Percentiles rank a stretch among this genome's conserved stretches.
These are phyloP conservation scores for Globisporangium alternatum DNA, from an alignment of 352 stramenopile species.

Conservation along the genomic window DNA sequence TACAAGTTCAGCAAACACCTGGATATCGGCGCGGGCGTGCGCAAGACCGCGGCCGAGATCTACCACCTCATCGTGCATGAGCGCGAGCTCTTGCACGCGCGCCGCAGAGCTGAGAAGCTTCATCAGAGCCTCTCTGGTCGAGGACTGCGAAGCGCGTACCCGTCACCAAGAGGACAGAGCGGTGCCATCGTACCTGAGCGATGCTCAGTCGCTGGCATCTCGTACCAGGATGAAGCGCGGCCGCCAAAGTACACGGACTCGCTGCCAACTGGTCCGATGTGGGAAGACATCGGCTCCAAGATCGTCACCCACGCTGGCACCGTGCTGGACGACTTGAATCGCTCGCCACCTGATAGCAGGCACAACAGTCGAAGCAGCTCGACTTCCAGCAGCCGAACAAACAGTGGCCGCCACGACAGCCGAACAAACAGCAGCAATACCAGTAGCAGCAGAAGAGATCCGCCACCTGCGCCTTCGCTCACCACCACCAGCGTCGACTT, in stretches of 20 bases:
- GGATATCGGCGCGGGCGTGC: slow-evolving; percentile 58
- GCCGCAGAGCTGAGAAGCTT: slow-evolving; percentile 46
- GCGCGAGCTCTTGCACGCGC: slow-evolving; percentile 39
- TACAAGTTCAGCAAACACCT: slow-evolving; percentile 74
- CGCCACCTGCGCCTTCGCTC: background rate
- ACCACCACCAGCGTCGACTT: slow-evolving; percentile 27
- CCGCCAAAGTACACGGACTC: slow-evolving; percentile 39
- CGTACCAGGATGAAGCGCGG: slow-evolving; percentile 19
- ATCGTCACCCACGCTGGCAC: slow-evolving; percentile 47
- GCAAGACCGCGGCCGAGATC: slow-evolving; percentile 58
- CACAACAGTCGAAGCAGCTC: slow-evolving; percentile 7
- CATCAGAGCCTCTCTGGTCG: slow-evolving; percentile 53
- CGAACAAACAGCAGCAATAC: background rate
- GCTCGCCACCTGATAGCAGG: background rate
- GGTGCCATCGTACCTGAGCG: background rate
- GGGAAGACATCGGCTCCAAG: slow-evolving; percentile 35
- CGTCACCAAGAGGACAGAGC: slow-evolving; percentile 16
- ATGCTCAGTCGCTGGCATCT: slow-evolving; percentile 8
- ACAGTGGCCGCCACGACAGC: background rate
- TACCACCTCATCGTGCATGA: slow-evolving; percentile 47
- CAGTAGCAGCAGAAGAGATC: background rate
- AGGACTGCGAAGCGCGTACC: slow-evolving; percentile 37
- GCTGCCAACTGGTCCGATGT: slow-evolving; percentile 14
- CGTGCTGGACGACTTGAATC: slow-evolving; percentile 19
- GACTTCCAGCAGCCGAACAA: background rate